Conservation (phyloP, 805 yeast species). For the Yarrowia sp. region DNA sequence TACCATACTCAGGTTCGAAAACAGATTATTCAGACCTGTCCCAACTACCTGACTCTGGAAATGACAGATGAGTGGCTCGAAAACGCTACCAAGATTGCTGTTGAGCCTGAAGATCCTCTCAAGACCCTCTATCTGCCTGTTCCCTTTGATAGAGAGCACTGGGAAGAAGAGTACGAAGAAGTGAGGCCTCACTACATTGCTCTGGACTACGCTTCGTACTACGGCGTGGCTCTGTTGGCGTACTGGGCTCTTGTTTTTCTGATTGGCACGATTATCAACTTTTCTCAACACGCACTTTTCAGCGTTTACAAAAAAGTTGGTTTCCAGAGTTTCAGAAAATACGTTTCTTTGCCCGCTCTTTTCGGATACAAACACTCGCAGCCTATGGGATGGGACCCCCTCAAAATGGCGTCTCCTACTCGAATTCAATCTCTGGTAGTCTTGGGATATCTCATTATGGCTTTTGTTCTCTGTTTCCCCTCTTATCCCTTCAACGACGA, state of each 20-base stretch:
- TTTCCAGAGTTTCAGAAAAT: conserved; percentile 30
- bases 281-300: background rate
- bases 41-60: background rate
- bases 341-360: conserved; percentile 38
- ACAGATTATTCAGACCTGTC: background rate
- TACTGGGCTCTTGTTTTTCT: conserved; percentile 37
- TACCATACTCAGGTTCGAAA: conserved; percentile 16
- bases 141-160: background rate
- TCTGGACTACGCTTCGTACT: conserved; percentile 15
- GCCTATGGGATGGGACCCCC: conserved; percentile 30
- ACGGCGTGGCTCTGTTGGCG: conserved; percentile 34
- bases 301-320: conserved; percentile 27
- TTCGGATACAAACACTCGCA: conserved; percentile 34
- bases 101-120: background rate
- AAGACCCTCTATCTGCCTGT: background rate
- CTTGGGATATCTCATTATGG: conserved; percentile 37
- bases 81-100: background rate
- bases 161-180: conserved; percentile 13
- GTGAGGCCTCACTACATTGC: background rate
- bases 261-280: conserved; percentile 31
- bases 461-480: conserved; percentile 32
- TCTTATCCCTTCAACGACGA: conserved; percentile 29
- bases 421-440: conserved; percentile 44
- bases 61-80: background rate
- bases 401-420: conserved; percentile 40